Conservation (phyloP, 805 yeast genomes). For the Cyberlindnera suaveolens region DNA sequence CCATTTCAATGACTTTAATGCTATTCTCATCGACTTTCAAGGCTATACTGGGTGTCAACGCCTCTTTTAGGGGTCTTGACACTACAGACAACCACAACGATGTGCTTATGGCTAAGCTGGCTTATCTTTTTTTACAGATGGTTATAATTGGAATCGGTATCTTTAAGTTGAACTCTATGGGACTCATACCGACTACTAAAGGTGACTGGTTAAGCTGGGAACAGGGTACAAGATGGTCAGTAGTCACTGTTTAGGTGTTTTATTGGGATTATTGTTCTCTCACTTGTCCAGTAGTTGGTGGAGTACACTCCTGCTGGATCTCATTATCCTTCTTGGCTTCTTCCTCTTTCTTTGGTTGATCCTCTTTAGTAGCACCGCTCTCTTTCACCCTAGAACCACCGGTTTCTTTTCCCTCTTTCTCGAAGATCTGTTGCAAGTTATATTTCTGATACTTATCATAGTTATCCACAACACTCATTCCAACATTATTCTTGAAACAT, state of each 20-base stretch:
- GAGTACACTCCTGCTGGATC: background rate
- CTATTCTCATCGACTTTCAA: conserved; percentile 71
- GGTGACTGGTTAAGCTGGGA: conserved; percentile 96
- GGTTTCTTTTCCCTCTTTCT: conserved; percentile 20
- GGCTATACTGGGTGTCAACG: conserved; percentile 54
- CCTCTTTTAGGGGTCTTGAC: conserved; percentile 45
- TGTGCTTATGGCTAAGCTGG: conserved; percentile 22
- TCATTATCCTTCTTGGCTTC: background rate
- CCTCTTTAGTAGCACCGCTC: conserved; percentile 2
- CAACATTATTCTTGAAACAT: conserved; percentile 83
- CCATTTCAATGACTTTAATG: conserved; percentile 85
- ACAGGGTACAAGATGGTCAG: conserved; percentile 23
- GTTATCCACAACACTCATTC: conserved; percentile 74
- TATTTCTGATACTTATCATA: conserved; percentile 58
- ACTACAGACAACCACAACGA: conserved; percentile 31
- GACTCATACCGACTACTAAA: conserved; percentile 76
- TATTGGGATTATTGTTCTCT: background rate
- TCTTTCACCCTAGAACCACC: conserved; percentile 13
- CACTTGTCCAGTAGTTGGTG: too few relatives aligned
- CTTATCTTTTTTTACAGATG: conserved; percentile 40
- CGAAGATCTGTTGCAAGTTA: conserved; percentile 80
- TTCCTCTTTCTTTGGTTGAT: background rate
- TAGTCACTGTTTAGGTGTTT: background rate
- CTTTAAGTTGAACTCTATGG: conserved; percentile 84
- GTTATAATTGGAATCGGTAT: conserved; percentile 67